Conservation (phyloP, 805 yeast species). For the Groenewaldozyma tartarivorans region DNA sequence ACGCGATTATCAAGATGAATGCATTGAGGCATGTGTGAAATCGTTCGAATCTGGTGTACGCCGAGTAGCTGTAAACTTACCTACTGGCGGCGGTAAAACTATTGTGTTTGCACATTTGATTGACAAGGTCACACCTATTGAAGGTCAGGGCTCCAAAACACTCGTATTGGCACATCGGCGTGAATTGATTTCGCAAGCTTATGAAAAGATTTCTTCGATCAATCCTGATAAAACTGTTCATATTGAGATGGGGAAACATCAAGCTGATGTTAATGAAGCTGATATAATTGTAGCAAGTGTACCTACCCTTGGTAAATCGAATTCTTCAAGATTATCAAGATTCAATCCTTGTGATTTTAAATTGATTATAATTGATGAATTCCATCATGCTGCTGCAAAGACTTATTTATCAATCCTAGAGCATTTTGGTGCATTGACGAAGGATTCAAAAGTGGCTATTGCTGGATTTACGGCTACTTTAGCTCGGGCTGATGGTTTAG, state of each 20-base stretch:
- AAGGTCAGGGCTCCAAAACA: constrained; percentile 27
- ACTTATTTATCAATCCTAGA: constrained; percentile 51
- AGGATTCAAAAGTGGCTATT: constrained; percentile 40
- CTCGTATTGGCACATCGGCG: constrained; percentile 72
- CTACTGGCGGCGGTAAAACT: constrained; percentile 95
- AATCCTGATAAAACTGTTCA: constrained; percentile 47
- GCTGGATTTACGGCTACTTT: constrained; percentile 88
- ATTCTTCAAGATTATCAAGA: constrained; percentile 34
- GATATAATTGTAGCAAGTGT: constrained; percentile 75
- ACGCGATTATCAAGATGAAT: constrained; percentile 60
- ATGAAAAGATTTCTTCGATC: constrained; percentile 34
- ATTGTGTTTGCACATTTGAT: constrained; percentile 37
- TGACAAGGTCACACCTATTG: constrained; percentile 25
- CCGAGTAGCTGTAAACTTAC: constrained; percentile 72
- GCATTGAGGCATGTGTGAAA: constrained; percentile 45
- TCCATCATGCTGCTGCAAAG: constrained; percentile 79
- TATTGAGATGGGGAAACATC: constrained; percentile 57
- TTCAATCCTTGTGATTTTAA: constrained; percentile 56
- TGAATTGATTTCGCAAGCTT: constrained; percentile 70
- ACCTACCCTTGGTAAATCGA: constrained; percentile 44
- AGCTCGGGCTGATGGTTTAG: constrained; percentile 60
- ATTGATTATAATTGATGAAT: constrained; percentile 77
- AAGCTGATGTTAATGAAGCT: constrained; percentile 32
- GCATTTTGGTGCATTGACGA: constrained; percentile 43
- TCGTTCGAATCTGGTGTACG: constrained; percentile 38